Conservation (phyloP, 2,329 filamentous ascomycete species). For the Myriangium duriaei region DNA sequence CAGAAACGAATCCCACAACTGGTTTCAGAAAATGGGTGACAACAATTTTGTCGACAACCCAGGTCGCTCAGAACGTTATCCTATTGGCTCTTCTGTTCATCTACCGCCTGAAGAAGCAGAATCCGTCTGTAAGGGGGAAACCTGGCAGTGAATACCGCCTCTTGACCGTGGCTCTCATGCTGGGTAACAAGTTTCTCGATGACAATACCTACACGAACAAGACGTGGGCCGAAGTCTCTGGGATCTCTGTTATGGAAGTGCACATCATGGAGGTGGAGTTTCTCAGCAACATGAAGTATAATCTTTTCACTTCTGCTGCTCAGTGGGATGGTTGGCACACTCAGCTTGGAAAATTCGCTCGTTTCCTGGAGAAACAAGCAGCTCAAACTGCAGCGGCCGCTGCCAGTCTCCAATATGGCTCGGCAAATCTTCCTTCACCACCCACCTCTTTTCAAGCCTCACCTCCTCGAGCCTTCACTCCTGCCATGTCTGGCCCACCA, state of each 20-base stretch:
- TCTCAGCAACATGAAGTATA: constrained; percentile 95
- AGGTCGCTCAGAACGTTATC: constrained; percentile 93
- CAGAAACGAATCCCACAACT: constrained; percentile 61
- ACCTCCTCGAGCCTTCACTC: constrained; percentile 30
- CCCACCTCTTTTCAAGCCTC: constrained; percentile 39
- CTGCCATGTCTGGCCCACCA: constrained; percentile 13
- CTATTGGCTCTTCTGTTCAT: constrained; percentile 83
- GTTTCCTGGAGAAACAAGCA: constrained; percentile 58
- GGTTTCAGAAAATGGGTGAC: constrained; percentile 92
- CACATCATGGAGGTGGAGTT: constrained; percentile 99
- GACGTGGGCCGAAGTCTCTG: constrained; percentile 96
- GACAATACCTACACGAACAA: constrained; percentile 99
- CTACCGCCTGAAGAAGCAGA: constrained; percentile 81
- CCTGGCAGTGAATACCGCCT: constrained; percentile 87
- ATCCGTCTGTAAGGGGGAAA: constrained; percentile 78
- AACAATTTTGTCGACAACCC: constrained; percentile 80
- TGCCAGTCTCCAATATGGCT: constrained; percentile 29
- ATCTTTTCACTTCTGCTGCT: constrained; percentile 69
- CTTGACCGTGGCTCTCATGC: constrained; percentile 88
- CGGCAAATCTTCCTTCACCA: constrained; percentile 37
- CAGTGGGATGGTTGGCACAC: constrained; percentile 83
- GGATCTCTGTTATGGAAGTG: constrained; percentile 85
- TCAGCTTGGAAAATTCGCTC: constrained; percentile 69
- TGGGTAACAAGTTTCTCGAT: constrained; percentile 96
- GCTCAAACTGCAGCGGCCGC: constrained; percentile 17